Conservation (phyloP, 306 rosid genomes). For the Castanea crenata region DNA sequence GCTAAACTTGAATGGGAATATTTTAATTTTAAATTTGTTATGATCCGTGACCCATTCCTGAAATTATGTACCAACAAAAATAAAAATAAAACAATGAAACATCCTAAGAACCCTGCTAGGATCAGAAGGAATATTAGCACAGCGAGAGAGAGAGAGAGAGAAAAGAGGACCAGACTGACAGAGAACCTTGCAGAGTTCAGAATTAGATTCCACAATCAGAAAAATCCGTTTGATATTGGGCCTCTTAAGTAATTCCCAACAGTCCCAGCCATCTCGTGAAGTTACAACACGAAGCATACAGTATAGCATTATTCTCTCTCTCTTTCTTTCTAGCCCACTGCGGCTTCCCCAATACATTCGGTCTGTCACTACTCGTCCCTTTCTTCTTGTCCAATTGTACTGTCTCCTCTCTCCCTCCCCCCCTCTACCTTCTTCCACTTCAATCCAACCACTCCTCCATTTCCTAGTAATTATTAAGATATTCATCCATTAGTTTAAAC, state of each 20-base stretch:
- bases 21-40: background rate
- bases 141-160: conserved; percentile 23
- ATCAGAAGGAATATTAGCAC: conserved; percentile 38
- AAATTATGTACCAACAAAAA: background rate
- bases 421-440: background rate
- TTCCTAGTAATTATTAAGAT: background rate
- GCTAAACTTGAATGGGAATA: background rate
- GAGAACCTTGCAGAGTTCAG: conserved; percentile 37
- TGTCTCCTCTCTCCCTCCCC: background rate
- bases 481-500: background rate
- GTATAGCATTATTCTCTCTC: background rate
- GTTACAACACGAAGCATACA: background rate
- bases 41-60: conserved; percentile 26
- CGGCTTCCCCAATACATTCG: conserved; percentile 46
- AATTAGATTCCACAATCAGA: conserved; percentile 55
- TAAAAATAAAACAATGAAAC: conserved; percentile 24
- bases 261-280: conserved; percentile 27
- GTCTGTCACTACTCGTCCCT: conserved; percentile 29
- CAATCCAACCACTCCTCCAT: background rate
- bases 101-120: conserved; percentile 23
- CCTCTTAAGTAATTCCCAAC: conserved; percentile 18
- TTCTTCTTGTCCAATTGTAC: conserved; percentile 23
- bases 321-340: conserved; percentile 17
- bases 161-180: conserved; percentile 26
- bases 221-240: conserved; percentile 34